Evolutionary conservation across 257 asterid genomes (phyloP), one percentile per base, ranked within the genome.

Genomic region (Paulownia fortunei): DNA sequence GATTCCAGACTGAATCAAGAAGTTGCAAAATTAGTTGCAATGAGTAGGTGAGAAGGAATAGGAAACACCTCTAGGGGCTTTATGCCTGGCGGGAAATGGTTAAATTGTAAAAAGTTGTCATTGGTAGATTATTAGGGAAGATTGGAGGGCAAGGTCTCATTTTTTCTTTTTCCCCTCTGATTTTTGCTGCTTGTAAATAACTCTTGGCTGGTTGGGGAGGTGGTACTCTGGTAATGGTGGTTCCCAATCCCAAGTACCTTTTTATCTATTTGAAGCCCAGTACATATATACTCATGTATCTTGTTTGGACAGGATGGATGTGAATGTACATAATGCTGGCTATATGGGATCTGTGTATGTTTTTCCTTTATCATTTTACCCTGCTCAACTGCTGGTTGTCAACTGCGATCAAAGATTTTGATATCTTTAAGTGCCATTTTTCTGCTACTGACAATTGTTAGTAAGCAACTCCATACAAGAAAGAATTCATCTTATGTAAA

Each of bases 131-230:
- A 55, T 69, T 39, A 58, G 58, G 47, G 26, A 76, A 41, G 49
- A 71, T 80, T 23, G 41, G 56, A 61, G 54, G 78, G 63, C 4
- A 42, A 27, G n/a, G 39, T 69, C 77, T 72, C 5, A 41, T 13
- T 73, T 4, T 69, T 18, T 69, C 39, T n/a, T 58, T 59, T 8
- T 42, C 27, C 59, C 34, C 66, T 41, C 27, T 72, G 78, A 44
- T 74, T 58, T 26, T 52, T 70, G 67, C 70, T 62, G 76, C 67
- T 37, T 85, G 91, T 85, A 86, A 79, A 86, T 88, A 82, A 74
- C 26, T 77, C 32, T 72, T 37, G 46, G 67, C 66, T 63, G 72
- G 69, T 67, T 3, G 59, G n/a, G n/a, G n/a, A 18, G 7, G 26
- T 23, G 30, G 30, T 30, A 18, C 65, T 6, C 7, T 12, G n/a